Conservation (phyloP, 192 early-diverging fungal species). For the Gigaspora rosea region DNA sequence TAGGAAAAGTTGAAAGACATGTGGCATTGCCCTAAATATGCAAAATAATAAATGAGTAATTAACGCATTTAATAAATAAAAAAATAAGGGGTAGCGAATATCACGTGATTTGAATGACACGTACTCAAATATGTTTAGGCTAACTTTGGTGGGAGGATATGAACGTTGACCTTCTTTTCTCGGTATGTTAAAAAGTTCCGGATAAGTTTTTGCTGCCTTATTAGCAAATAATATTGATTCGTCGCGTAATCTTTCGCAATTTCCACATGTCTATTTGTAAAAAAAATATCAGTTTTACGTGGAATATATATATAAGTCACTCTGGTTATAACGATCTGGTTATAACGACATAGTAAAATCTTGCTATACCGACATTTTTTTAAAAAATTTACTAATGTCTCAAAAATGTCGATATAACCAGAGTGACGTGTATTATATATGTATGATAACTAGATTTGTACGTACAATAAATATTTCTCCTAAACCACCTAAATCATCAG, state of each 20-base stretch:
- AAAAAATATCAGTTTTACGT: slow-evolving; percentile 8
- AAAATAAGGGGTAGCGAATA: neutral
- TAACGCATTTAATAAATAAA: neutral
- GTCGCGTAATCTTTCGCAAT: slow-evolving; percentile 47
- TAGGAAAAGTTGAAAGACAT: slow-evolving; percentile 53
- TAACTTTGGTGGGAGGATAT: slow-evolving; percentile 30
- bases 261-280: slow-evolving; percentile 41
- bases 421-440: neutral
- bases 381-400: too few species aligned
- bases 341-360: too few species aligned
- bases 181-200: neutral
- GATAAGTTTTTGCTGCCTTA: slow-evolving; percentile 30
- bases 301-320: too few species aligned
- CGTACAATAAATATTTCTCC: slow-evolving; percentile 49
- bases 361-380: too few species aligned
- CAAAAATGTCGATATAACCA: too few species aligned
- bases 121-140: slow-evolving; percentile 34
- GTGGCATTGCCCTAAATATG: slow-evolving; percentile 46
- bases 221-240: slow-evolving; percentile 45
- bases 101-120: neutral
- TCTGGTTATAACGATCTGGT: too few species aligned
- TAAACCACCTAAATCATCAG: slow-evolving; percentile 41
- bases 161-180: neutral
- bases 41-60: neutral
- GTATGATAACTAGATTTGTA: neutral